Evolutionary conservation across 1,284 basidiomycete species (phyloP), one percentile per base, ranked within the genome.

Genomic region (Singerocomus rubriflavus): DNA sequence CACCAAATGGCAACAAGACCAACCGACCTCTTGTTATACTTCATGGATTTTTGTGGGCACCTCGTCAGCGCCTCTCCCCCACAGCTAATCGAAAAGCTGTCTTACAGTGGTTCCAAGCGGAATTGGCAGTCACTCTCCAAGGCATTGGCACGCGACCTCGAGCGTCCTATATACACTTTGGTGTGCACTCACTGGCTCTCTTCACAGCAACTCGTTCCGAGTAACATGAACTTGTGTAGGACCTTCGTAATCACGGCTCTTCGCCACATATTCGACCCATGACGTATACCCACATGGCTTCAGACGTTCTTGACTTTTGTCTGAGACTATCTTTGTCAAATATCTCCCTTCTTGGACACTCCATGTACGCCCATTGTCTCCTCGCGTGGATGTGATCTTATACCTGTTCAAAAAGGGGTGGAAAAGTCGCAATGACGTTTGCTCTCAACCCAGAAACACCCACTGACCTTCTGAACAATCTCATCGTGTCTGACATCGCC

Each of bases 401-500:
- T 44, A 14, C 5, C 35, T 30, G 3, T 48, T 11, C 26, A 36
- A 29, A 21, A 53, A 91, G 88, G 88, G 92, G 93, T 51, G 93
- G 93, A 12, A 95, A 95, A 68, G 88, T 84, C 1, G 88, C 86
- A 0, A 92, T 92, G 89, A 66, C 85, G 1, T 71, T 90, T 29
- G 90, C 91, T 0, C 77, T 95, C 21, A 65, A 76, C 61, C 71
- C 79, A 29, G 64, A 74, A 4, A 73, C 78, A 16, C 76, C 78
- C 4, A 44, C 67, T 14, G 71, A 69, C 41, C 69, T 75, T 3
- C 67, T 95, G 14, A 70, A 76, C 12, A 73, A 82, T 35, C 77
- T 94, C n/a, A 77, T 94, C 45, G 78, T 91, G 6, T 89, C 80
- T 10, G 92, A 95, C 67, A 91, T 95, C 53, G 78, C 90, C 0